A percentile compares a stretch with the other conserved stretches of the same genome.
Evolutionary conservation across 805 yeast genomes (phyloP).

Genomic region (Saccharomyces mikatae): DNA sequence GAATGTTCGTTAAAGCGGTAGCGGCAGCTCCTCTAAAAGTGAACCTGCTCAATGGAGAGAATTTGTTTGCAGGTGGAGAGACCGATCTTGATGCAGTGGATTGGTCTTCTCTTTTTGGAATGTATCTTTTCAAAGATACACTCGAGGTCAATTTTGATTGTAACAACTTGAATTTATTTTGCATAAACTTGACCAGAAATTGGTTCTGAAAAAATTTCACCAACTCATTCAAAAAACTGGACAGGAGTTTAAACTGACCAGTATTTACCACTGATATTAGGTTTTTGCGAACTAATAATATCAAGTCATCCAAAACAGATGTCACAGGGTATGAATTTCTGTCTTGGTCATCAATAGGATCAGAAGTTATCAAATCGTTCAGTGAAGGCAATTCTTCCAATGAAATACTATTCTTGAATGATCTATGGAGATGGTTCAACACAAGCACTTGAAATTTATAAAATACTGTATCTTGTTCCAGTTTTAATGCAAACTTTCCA

Average conservation of each 20-base stretch:
- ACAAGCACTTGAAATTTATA: slow-evolving; percentile 57
- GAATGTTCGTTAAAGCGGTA: slow-evolving; percentile 35
- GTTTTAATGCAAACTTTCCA: slow-evolving; percentile 22
- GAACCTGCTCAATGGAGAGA: slow-evolving; percentile 23
- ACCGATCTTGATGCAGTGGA: slow-evolving; percentile 5
- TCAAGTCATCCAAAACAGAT: slow-evolving; percentile 79
- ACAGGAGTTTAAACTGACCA: slow-evolving; percentile 41
- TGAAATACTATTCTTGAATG: slow-evolving; percentile 72
- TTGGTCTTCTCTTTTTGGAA: slow-evolving; percentile 10
- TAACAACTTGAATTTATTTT: slow-evolving; percentile 19
- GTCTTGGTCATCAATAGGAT: slow-evolving; percentile 17
- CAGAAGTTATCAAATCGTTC: slow-evolving; percentile 26
- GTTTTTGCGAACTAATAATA: slow-evolving; percentile 62
- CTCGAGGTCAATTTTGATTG: slow-evolving; percentile 20
- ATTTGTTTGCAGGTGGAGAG: slow-evolving; percentile 13
- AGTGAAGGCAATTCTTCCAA: slow-evolving; percentile 71
- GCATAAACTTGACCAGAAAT: slow-evolving; percentile 25
- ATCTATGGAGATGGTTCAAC: slow-evolving; percentile 61
- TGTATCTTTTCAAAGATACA: slow-evolving; percentile 17
- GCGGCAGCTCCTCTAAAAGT: slow-evolving; percentile 34
- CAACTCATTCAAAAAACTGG: slow-evolving; percentile 22
- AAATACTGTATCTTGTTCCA: slow-evolving; percentile 37
- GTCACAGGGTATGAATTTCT: slow-evolving; percentile 49
- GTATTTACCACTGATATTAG: slow-evolving; percentile 61
- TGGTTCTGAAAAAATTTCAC: slow-evolving; percentile 27